Conservation (phyloP, 495 filamentous ascomycete genomes). For the Penicillium chermesinum region DNA sequence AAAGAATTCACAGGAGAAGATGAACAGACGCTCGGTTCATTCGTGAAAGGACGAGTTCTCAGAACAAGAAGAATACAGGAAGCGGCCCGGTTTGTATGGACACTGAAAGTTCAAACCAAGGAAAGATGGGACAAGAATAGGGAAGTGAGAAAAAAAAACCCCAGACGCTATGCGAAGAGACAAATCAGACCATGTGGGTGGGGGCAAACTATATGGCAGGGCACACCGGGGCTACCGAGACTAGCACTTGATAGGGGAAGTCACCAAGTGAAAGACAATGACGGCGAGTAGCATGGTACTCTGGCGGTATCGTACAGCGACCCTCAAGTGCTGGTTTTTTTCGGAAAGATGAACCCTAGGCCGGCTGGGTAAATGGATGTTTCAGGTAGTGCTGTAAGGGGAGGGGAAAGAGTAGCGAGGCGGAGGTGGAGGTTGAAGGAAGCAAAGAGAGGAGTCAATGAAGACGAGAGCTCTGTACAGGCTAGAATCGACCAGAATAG, state of each 20-base stretch:
- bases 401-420: conserved; percentile 1
- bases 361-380: background rate
- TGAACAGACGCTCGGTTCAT: background rate
- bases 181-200: conserved; percentile 28
- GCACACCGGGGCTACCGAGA: conserved; percentile 7
- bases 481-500: conserved; percentile 19
- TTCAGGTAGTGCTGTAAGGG: background rate
- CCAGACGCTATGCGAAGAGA: conserved; percentile 43
- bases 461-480: conserved; percentile 26
- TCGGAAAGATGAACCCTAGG: conserved; percentile 12
- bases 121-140: conserved; percentile 4
- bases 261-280: background rate
- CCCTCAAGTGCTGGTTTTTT: conserved; percentile 8
- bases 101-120: conserved; percentile 4
- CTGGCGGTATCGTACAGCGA: background rate
- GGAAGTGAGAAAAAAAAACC: conserved; percentile 21
- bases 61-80: conserved; percentile 7
- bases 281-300: background rate
- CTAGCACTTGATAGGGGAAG: background rate
- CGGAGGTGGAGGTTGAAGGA: conserved; percentile 6
- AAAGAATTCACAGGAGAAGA: background rate
- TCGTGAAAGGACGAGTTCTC: conserved; percentile 2
- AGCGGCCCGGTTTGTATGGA: conserved; percentile 7
- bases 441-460: conserved; percentile 4
- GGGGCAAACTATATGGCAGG: conserved; percentile 21